Evolutionary conservation across 1,284 basidiomycete species (phyloP).

Genomic region (Lentinula novae-zelandiae): DNA sequence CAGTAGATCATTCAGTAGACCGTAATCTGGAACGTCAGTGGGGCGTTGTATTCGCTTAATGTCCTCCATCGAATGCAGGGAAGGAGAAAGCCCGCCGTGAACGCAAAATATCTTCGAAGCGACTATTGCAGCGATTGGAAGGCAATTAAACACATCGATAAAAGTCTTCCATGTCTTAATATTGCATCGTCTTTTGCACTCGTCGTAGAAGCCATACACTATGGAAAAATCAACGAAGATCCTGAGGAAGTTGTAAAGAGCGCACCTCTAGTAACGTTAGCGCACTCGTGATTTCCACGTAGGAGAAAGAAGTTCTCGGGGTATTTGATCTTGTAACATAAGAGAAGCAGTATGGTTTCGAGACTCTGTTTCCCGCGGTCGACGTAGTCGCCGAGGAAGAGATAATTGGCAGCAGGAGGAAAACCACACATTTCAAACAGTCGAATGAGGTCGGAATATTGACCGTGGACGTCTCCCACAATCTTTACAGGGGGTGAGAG

Average conservation of each 20-base stretch:
- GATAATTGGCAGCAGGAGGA: conserved; percentile 95
- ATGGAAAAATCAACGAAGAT: conserved; percentile 19
- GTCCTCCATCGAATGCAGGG: conserved; percentile 97
- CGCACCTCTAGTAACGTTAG: conserved; percentile 94
- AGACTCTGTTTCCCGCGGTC: conserved; percentile 98
- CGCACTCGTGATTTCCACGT: conserved; percentile 98
- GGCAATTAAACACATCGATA: conserved; percentile 98
- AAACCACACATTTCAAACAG: conserved; percentile 99
- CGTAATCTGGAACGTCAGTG: conserved; percentile 99
- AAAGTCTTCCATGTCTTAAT: conserved; percentile 99
- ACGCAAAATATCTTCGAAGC: conserved; percentile 99
- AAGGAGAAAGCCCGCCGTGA: conserved; percentile 98
- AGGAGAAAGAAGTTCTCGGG: conserved; percentile 99
- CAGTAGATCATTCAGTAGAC: conserved; percentile 93
- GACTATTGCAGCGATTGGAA: conserved; percentile 98
- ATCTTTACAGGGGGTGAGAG: conserved; percentile 99
- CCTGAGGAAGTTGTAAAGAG: conserved; percentile 11
- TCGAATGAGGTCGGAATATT: conserved; percentile 97
- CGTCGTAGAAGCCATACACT: conserved; percentile 99
- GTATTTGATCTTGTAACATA: conserved; percentile 99
- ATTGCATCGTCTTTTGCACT: conserved; percentile 99
- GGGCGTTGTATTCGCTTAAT: conserved; percentile 98
- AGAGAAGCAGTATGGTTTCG: conserved; percentile 93
- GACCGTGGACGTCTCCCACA: conserved; percentile 98
- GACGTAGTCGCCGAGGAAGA: conserved; percentile 98